These are phyloP conservation scores for Fusarium sp. DNA, from an alignment of 2,329 filamentous ascomycete genomes.

Conservation along the genomic window DNA sequence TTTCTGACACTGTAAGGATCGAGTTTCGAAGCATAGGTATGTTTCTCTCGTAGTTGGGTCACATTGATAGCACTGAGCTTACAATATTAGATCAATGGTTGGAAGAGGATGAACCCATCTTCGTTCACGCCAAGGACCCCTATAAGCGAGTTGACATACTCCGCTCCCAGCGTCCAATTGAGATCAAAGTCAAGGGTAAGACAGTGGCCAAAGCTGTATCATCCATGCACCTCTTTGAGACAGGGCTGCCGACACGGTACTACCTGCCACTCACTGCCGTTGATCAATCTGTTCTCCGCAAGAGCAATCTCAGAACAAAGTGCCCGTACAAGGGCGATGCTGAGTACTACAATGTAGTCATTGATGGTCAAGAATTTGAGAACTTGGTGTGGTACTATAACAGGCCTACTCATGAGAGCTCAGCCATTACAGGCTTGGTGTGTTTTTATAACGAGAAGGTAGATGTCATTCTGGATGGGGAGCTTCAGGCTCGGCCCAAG, in stretches of 20 bases:
- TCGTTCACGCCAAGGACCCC: slow-evolving; percentile 76
- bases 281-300: slow-evolving; percentile 60
- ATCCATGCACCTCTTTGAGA: slow-evolving; percentile 72
- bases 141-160: slow-evolving; percentile 76
- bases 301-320: slow-evolving; percentile 67
- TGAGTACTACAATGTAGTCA: slow-evolving; percentile 71
- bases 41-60: background rate
- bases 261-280: slow-evolving; percentile 71
- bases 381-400: slow-evolving; percentile 76
- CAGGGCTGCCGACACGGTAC: slow-evolving; percentile 70
- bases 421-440: slow-evolving; percentile 67
- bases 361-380: slow-evolving; percentile 61
- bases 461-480: slow-evolving; percentile 72
- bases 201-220: slow-evolving; percentile 63
- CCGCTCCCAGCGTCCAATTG: slow-evolving; percentile 66
- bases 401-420: slow-evolving; percentile 70
- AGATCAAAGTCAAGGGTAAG: slow-evolving; percentile 64
- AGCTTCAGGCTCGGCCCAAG: slow-evolving; percentile 52
- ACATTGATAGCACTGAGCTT: background rate
- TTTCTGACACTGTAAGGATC: slow-evolving; percentile 54
- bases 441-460: slow-evolving; percentile 81
- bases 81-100: slow-evolving; percentile 56
- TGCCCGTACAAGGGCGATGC: slow-evolving; percentile 80
- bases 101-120: slow-evolving; percentile 73
- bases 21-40: slow-evolving; percentile 56